These are phyloP conservation scores for Coemansia sp. DNA, from an alignment of 192 early-diverging fungal genomes.

Conservation along the genomic window DNA sequence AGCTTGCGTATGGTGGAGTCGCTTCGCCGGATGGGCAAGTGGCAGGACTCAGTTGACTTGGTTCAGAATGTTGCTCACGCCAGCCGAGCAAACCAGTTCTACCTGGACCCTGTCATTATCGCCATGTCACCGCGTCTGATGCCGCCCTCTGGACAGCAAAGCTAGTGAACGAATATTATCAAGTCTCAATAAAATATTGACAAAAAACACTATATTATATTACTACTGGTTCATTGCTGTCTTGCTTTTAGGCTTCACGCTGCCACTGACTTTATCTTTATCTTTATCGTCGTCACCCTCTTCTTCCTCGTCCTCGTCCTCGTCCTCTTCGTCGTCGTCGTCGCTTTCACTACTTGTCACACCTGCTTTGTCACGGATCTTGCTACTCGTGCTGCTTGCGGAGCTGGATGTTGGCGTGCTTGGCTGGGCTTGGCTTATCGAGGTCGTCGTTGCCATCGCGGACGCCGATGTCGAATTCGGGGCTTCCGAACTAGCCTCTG, in stretches of 20 bases:
- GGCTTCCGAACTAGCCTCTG: not conserved
- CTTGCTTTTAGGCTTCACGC: not conserved
- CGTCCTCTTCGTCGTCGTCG: conserved; percentile 15
- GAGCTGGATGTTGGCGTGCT: not conserved
- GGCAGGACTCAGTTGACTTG: conserved; percentile 10
- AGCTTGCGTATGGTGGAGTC: conserved; percentile 48
- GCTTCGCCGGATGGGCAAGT: conserved; percentile 48
- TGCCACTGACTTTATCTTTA: not conserved
- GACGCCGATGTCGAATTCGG: not conserved
- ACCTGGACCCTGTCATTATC: conserved; percentile 20
- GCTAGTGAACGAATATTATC: not conserved
- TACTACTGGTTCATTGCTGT: not conserved
- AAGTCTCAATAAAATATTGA: not conserved
- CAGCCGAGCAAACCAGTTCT: conserved; percentile 26
- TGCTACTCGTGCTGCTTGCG: conserved; percentile 6
- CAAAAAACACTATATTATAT: not conserved
- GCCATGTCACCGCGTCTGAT: conserved; percentile 37
- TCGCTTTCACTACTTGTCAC: not conserved
- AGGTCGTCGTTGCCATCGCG: not conserved
- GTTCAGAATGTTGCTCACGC: not conserved
- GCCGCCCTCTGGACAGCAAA: conserved; percentile 21
- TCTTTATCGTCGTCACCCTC: conserved; percentile 12
- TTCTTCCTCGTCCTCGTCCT: conserved; percentile 14
- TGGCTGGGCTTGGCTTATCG: not conserved
- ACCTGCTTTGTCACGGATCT: not conserved